Conservation (phyloP, 2,329 filamentous ascomycete species). For the Polychaeton citri region DNA sequence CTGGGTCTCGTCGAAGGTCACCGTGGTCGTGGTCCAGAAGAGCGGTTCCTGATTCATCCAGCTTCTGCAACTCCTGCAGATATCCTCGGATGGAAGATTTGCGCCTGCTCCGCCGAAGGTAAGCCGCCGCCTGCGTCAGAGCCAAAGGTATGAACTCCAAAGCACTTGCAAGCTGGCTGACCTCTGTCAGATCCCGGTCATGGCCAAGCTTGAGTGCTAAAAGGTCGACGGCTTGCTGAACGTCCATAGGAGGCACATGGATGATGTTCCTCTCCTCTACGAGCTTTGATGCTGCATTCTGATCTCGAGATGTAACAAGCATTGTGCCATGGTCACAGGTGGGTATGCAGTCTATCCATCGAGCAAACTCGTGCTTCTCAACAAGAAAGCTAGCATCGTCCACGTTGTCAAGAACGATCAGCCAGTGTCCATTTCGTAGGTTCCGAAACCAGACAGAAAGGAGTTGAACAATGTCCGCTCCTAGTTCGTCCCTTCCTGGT, state of each 20-base stretch:
- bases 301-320: slow-evolving; percentile 10
- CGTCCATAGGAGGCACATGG: slow-evolving; percentile 11
- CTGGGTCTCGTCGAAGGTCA: slow-evolving; percentile 6
- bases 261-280: slow-evolving; percentile 8
- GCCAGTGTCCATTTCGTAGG: slow-evolving; percentile 8
- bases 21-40: slow-evolving; percentile 1
- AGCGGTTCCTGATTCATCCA: neutral
- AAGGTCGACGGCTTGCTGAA: slow-evolving; percentile 9
- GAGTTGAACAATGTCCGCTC: slow-evolving; percentile 10
- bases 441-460: slow-evolving; percentile 9
- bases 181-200: slow-evolving; percentile 1
- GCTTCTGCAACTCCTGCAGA: neutral
- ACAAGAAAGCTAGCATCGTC: slow-evolving; percentile 10
- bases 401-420: slow-evolving; percentile 14
- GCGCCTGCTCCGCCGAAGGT: slow-evolving; percentile 14
- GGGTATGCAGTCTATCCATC: slow-evolving; percentile 8
- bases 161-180: slow-evolving; percentile 6
- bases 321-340: slow-evolving; percentile 9
- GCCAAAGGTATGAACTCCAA: slow-evolving; percentile 23
- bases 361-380: neutral
- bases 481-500: slow-evolving; percentile 3
- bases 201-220: slow-evolving; percentile 11
- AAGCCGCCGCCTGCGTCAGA: slow-evolving; percentile 21
- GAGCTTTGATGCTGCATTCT: slow-evolving; percentile 7
- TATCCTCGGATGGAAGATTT: neutral